Evolutionary conservation across 2,329 filamentous ascomycete genomes (phyloP), one percentile per base, ranked within the genome.

Genomic region (Plectosphaerella sp.): DNA sequence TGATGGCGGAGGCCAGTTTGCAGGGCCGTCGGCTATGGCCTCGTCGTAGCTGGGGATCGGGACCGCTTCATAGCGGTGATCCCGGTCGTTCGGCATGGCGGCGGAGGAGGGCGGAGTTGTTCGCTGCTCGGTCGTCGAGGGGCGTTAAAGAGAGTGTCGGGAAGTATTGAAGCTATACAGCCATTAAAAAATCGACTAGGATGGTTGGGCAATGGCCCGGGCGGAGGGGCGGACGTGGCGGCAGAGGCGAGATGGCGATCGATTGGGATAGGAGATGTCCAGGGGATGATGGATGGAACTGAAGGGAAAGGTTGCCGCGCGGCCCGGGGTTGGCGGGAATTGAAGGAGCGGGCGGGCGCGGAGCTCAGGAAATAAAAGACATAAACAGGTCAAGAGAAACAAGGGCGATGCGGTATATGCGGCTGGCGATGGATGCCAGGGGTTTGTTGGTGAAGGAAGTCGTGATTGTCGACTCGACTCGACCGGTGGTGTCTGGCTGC

Each of bases 41-140:
- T 73, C 67, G 57, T 73, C 71, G 63, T 73, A 73, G 12, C 69
- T 71, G 42, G 56, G 56, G 24, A 57, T 57, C 52, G 71, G 71
- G 57, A 72, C 67, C 49, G 71, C 70, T 49, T 73, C 69, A 62
- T 73, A 73, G 52, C 50, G 54, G 37, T 57, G 56, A 39, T 51
- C 50, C 45, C 52, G 50, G 47, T 57, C 52, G 41, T 48, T 52
- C 18, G 56, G 56, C 56, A 57, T 57, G 15, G 48, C 54, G 25
- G 37, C 42, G 41, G 37, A 33, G 24, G 20, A 8, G 24, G 41
- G 7, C 4, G n/a, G 41, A 18, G 41, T 20, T 5, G 10, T 2
- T 18, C 28, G 28, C 28, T 9, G 28, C 28, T 33, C 11, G 28
- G 28, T 33, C 28, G 28, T 33, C 11, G 10, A 46, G 11, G 51